Conservation (phyloP, 768 basidiomycete genomes). For the Kwoniella dejecticola region DNA sequence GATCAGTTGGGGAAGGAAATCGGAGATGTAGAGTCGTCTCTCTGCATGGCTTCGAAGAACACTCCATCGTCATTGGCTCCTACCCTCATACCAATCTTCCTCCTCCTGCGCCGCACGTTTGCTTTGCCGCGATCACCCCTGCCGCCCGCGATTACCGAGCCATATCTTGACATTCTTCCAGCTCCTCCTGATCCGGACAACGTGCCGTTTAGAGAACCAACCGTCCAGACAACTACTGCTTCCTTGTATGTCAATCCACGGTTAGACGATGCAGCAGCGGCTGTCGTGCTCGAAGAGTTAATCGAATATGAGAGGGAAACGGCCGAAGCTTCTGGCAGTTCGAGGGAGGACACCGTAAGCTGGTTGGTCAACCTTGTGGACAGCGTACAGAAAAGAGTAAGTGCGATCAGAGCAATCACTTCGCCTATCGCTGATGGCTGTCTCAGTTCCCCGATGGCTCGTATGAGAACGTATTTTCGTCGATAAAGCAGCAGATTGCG, state of each 20-base stretch:
- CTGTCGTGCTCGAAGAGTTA: conserved; percentile 43
- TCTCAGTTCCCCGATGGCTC: conserved; percentile 49
- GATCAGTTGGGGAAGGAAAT: conserved; percentile 51
- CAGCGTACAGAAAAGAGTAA: conserved; percentile 44
- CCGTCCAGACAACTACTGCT: conserved; percentile 45
- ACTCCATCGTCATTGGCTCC: conserved; percentile 25
- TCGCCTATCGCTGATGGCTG: conserved; percentile 1
- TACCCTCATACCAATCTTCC: conserved; percentile 37
- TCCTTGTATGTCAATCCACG: conserved; percentile 52
- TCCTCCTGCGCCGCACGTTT: conserved; percentile 38
- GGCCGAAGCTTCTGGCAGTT: conserved; percentile 23
- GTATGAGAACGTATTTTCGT: conserved; percentile 35
- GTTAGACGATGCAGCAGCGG: conserved; percentile 34
- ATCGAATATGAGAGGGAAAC: conserved; percentile 48
- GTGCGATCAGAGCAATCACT: not conserved
- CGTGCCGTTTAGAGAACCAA: conserved; percentile 47
- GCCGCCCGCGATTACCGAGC: conserved; percentile 33
- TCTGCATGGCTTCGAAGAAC: conserved; percentile 29
- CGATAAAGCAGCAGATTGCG: conserved; percentile 24
- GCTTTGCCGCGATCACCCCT: conserved; percentile 37
- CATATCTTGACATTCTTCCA: conserved; percentile 42
- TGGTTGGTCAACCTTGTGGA: conserved; percentile 35
- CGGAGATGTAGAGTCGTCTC: conserved; percentile 49
- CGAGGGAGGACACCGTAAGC: conserved; percentile 22
- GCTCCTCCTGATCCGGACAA: conserved; percentile 47